Evolutionary conservation across 2,329 filamentous ascomycete species (phyloP).

Genomic region (Colletotrichum godetiae): DNA sequence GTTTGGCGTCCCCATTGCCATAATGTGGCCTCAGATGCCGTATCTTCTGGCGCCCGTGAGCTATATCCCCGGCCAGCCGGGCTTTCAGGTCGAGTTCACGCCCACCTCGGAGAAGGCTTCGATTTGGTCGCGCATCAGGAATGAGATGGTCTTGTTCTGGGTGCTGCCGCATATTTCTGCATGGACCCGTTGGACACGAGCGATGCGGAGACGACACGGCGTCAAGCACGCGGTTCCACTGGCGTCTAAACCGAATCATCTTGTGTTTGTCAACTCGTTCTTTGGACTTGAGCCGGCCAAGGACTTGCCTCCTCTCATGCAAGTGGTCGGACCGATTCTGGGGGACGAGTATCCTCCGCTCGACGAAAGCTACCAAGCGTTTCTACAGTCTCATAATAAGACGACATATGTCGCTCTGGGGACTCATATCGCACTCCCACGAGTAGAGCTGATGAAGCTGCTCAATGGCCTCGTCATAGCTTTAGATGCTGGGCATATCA

Average conservation of each 20-base stretch:
- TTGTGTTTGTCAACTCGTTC: constrained; percentile 57
- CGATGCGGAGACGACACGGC: constrained; percentile 48
- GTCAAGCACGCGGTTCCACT: constrained; percentile 45
- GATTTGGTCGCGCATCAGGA: constrained; percentile 48
- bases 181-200: constrained; percentile 40
- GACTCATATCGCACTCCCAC: constrained; percentile 51
- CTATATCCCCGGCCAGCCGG: constrained; percentile 55
- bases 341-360: constrained; percentile 47
- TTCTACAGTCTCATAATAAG: constrained; percentile 45
- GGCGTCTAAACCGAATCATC: constrained; percentile 51
- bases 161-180: constrained; percentile 42
- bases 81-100: constrained; percentile 50
- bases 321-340: constrained; percentile 53
- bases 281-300: constrained; percentile 54
- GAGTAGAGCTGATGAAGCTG: constrained; percentile 45
- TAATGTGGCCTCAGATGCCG: constrained; percentile 55
- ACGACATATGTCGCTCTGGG: constrained; percentile 54
- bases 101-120: constrained; percentile 53
- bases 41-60: constrained; percentile 48
- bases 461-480: constrained; percentile 42
- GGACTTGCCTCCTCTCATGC: constrained; percentile 53
- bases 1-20: constrained; percentile 50
- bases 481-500: constrained; percentile 32
- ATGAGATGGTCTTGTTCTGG: constrained; percentile 42
- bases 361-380: constrained; percentile 40